Percentiles rank a stretch among this genome's conserved stretches.
Conservation (phyloP, 306 rosid species). For the Rubus parviflorus region DNA sequence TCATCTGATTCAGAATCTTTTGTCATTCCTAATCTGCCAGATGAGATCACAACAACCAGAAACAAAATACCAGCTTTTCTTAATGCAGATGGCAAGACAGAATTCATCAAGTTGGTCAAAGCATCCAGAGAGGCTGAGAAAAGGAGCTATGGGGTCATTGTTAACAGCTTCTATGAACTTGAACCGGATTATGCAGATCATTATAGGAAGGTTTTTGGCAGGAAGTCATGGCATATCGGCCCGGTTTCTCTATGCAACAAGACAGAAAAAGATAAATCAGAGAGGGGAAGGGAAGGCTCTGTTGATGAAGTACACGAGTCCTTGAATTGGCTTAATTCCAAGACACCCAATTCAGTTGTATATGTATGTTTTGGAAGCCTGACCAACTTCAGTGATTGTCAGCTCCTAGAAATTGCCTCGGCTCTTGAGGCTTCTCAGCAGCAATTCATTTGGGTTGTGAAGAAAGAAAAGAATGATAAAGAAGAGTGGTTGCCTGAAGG, state of each 20-base stretch:
- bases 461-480: constrained; percentile 2
- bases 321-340: constrained; percentile 26
- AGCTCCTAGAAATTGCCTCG: constrained; percentile 44
- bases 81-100: not conserved
- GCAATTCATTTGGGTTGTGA: constrained; percentile 50
- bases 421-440: constrained; percentile 50
- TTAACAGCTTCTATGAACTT: constrained; percentile 4
- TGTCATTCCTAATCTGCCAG: constrained; percentile 42
- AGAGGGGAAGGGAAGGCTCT: constrained; percentile 37
- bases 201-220: not conserved
- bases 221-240: constrained; percentile 45
- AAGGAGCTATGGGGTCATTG: not conserved
- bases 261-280: constrained; percentile 31
- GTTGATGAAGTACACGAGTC: constrained; percentile 27
- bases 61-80: not conserved
- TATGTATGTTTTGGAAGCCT: constrained; percentile 50
- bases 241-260: constrained; percentile 47
- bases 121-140: not conserved
- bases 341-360: constrained; percentile 30
- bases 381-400: constrained; percentile 26
- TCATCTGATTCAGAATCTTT: constrained; percentile 37
- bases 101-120: not conserved
- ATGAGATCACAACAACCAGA: constrained; percentile 33
- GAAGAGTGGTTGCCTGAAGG: constrained; percentile 25
- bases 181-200: not conserved